Conservation (phyloP, 371 early-diverging fungal species). For the Mortierella sp. region DNA sequence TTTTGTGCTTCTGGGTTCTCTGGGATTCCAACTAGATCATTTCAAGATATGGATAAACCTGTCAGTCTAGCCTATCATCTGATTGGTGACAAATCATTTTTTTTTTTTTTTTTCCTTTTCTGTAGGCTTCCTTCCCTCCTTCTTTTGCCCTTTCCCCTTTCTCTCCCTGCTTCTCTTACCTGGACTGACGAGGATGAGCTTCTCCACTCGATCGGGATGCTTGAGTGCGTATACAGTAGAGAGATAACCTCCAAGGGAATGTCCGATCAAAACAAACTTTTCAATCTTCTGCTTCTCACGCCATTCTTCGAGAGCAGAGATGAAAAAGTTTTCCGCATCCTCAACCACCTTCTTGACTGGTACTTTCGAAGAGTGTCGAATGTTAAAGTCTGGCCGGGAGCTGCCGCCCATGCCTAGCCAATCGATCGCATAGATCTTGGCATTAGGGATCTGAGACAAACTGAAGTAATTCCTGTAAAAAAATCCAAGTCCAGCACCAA, state of each 20-base stretch:
- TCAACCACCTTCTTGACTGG: slow-evolving; percentile 46
- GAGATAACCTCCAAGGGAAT: slow-evolving; percentile 92
- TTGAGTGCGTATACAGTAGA: slow-evolving; percentile 86
- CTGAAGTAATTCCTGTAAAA: slow-evolving; percentile 86
- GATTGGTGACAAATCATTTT: background rate
- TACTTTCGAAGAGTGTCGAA: slow-evolving; percentile 60
- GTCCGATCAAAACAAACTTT: slow-evolving; percentile 86
- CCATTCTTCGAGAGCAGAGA: slow-evolving; percentile 94
- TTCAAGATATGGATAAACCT: background rate
- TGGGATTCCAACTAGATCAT: slow-evolving; percentile 71
- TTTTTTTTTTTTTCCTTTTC: too few species aligned
- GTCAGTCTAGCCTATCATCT: background rate
- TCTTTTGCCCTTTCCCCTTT: too few species aligned
- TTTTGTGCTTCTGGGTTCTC: slow-evolving; percentile 55
- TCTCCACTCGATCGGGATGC: slow-evolving; percentile 90
- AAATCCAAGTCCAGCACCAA: slow-evolving; percentile 91
- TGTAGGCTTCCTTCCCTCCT: slow-evolving; percentile 16
- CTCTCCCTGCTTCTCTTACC: too few species aligned
- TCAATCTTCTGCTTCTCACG: slow-evolving; percentile 79
- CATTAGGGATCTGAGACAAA: slow-evolving; percentile 72
- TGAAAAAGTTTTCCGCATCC: slow-evolving; percentile 86
- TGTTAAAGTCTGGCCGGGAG: slow-evolving; percentile 76
- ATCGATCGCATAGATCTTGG: slow-evolving; percentile 85
- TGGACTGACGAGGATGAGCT: slow-evolving; percentile 90
- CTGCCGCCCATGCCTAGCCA: slow-evolving; percentile 92